A percentile compares a stretch with the other conserved stretches of the same genome.
Conservation (phyloP, 495 filamentous ascomycete species). For the Penicillium tannophilum region DNA sequence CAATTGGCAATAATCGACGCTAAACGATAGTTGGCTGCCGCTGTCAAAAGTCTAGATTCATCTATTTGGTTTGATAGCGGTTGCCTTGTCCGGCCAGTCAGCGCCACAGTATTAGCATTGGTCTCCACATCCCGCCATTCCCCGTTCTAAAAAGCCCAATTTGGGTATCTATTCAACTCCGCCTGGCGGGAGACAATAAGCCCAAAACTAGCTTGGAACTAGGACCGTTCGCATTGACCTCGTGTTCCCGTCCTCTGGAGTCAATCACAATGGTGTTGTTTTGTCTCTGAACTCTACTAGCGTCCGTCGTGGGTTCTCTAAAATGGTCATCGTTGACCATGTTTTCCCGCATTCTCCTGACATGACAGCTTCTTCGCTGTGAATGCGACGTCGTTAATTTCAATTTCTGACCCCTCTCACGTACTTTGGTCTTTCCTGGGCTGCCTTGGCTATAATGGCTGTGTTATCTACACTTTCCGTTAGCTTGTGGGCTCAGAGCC, state of each 20-base stretch:
- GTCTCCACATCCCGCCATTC: constrained; percentile 20
- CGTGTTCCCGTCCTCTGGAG: background rate
- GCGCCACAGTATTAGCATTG: background rate
- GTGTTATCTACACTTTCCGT: constrained; percentile 1
- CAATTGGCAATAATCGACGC: background rate
- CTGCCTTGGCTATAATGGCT: background rate
- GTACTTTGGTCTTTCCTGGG: background rate
- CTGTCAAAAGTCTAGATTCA: constrained; percentile 1
- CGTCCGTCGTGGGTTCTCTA: background rate
- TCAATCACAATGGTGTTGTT: background rate
- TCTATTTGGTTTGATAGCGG: background rate
- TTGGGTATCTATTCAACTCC: background rate
- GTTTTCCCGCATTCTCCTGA: background rate
- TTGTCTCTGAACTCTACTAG: background rate
- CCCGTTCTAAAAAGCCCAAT: constrained; percentile 1
- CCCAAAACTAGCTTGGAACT: background rate
- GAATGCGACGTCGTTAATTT: background rate
- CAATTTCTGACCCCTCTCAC: background rate
- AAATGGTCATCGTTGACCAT: background rate
- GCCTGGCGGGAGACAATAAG: background rate
- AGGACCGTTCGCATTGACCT: background rate
- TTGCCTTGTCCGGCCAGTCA: constrained; percentile 9
- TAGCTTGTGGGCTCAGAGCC: constrained; percentile 14
- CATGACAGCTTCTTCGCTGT: background rate
- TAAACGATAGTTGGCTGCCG: background rate